A percentile compares a stretch with the other conserved stretches of the same genome.
Conservation (phyloP, 306 rosid species). For the Phaseolus lunatus region DNA sequence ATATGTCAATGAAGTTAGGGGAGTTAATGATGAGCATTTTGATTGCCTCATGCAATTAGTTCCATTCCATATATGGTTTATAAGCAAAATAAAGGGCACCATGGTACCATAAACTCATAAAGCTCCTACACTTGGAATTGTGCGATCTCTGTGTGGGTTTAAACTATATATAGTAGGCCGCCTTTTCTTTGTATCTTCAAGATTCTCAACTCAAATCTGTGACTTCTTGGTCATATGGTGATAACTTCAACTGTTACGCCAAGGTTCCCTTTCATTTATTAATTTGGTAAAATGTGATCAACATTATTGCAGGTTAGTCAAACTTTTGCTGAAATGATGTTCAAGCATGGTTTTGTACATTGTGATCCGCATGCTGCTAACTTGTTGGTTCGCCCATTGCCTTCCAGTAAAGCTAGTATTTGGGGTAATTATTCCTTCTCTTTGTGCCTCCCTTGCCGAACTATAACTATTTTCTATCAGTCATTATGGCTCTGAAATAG, state of each 20-base stretch:
- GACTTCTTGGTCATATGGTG: slow-evolving; percentile 29
- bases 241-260: background rate
- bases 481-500: slow-evolving; percentile 24
- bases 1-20: slow-evolving; percentile 26
- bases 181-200: slow-evolving; percentile 29
- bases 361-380: slow-evolving; percentile 99
- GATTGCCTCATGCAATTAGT: slow-evolving; percentile 28
- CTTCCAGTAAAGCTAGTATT: slow-evolving; percentile 66
- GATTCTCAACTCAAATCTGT: slow-evolving; percentile 11
- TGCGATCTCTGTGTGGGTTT: slow-evolving; percentile 1
- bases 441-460: background rate
- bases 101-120: background rate
- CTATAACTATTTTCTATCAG: slow-evolving; percentile 4
- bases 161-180: background rate
- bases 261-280: slow-evolving; percentile 9
- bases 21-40: slow-evolving; percentile 11
- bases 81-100: slow-evolving; percentile 8
- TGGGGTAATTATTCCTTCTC: slow-evolving; percentile 60
- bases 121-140: background rate
- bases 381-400: slow-evolving; percentile 87
- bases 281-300: slow-evolving; percentile 35
- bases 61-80: slow-evolving; percentile 4
- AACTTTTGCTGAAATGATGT: slow-evolving; percentile 98
- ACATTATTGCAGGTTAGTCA: slow-evolving; percentile 78
- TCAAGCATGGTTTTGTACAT: slow-evolving; percentile 97